Percentiles rank a stretch among this genome's conserved stretches.
Conservation (phyloP, 139 green algal species). For the Bryopsis sp. region DNA sequence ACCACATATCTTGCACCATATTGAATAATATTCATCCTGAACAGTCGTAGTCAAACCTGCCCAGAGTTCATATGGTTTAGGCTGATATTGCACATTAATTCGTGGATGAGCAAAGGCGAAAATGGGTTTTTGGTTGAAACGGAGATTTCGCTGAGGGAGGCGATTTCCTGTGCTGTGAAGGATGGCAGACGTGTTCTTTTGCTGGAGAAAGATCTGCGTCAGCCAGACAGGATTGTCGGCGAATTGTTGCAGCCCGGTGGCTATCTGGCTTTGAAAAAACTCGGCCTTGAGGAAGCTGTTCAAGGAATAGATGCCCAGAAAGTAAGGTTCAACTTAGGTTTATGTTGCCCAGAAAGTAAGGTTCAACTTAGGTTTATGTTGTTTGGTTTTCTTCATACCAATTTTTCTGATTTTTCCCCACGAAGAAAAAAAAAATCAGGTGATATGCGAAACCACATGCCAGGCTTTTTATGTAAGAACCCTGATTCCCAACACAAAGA, state of each 20-base stretch:
- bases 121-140: neutral
- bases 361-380: conserved; percentile 37
- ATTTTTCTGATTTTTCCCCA: no score
- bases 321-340: conserved; percentile 26
- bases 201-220: conserved; percentile 80
- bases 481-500: no score
- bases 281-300: conserved; percentile 72
- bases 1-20: no score
- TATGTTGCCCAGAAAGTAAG: conserved; percentile 75
- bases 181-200: conserved; percentile 74
- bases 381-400: no score
- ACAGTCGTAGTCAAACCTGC: no score
- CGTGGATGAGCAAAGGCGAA: no score
- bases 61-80: no score
- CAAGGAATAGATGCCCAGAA: conserved; percentile 85
- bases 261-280: conserved; percentile 81
- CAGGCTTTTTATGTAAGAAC: no score
- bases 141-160: neutral
- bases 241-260: conserved; percentile 97
- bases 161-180: conserved; percentile 28
- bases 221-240: conserved; percentile 97
- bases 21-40: no score
- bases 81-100: no score
- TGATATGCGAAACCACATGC: no score
- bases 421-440: no score